phyloP scores from a whole-genome alignment of 202 grass and related monocot species.

The Tripidium arundinaceum region DNA sequence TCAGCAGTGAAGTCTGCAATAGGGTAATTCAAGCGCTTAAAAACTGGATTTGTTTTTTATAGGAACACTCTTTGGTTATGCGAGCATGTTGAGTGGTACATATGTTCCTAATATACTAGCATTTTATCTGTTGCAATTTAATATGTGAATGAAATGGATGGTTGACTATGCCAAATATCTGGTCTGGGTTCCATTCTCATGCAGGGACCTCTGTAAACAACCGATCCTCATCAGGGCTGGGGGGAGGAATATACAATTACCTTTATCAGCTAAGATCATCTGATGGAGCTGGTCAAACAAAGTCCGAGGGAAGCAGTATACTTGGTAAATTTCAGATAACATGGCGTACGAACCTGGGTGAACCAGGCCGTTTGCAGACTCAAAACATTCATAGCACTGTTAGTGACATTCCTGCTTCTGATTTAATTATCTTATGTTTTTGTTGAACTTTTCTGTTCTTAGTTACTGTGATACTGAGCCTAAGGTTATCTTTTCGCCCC shows the following conservation, averaged over 20 bases:
- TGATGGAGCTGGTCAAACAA: slow-evolving; percentile 55
- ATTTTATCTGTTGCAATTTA: neutral
- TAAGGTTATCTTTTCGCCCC: neutral
- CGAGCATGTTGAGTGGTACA: slow-evolving; percentile 1
- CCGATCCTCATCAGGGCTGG: slow-evolving; percentile 84
- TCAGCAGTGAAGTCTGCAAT: slow-evolving; percentile 55
- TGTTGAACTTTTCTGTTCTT: neutral
- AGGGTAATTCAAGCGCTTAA: slow-evolving; percentile 44
- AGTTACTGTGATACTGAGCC: neutral
- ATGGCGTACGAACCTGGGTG: slow-evolving; percentile 93
- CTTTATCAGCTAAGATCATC: slow-evolving; percentile 69
- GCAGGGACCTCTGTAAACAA: slow-evolving; percentile 67
- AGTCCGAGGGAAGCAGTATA: slow-evolving; percentile 63
- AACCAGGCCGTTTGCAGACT: slow-evolving; percentile 96
- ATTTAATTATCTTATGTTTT: slow-evolving; percentile 10
- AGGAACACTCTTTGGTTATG: neutral
- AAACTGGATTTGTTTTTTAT: slow-evolving; percentile 11
- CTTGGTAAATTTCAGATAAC: slow-evolving; percentile 99
- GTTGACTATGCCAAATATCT: slow-evolving; percentile 7
- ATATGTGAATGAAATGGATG: slow-evolving; percentile 13
- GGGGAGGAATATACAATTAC: slow-evolving; percentile 96
- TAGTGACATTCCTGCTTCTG: slow-evolving; percentile 37
- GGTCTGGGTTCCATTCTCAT: slow-evolving; percentile 20
- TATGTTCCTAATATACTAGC: neutral
- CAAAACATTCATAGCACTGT: slow-evolving; percentile 94